phyloP scores from a whole-genome alignment of 2,329 filamentous ascomycete species.

The Aspergillus sp. region DNA sequence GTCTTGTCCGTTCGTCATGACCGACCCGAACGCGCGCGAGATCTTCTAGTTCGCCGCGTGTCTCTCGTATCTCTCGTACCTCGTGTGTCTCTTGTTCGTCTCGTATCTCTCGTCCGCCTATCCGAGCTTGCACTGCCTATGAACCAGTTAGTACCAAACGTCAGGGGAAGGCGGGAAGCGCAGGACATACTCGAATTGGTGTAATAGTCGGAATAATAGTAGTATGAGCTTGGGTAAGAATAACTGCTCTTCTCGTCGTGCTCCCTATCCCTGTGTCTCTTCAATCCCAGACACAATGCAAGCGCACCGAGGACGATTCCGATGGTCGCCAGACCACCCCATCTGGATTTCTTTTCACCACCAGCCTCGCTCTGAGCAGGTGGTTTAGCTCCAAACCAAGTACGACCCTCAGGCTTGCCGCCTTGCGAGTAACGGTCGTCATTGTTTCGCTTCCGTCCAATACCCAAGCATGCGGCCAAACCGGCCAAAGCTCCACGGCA shows the following conservation, averaged over 20 bases:
- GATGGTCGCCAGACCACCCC: conserved; percentile 35
- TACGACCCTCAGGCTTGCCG: conserved; percentile 23
- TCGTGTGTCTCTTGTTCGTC: conserved; percentile 5
- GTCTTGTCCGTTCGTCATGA: conserved; percentile 11
- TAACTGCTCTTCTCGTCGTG: conserved; percentile 32
- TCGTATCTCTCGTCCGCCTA: conserved; percentile 22
- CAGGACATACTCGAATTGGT: conserved; percentile 36
- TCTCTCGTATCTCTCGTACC: conserved; percentile 19
- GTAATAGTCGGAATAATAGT: conserved; percentile 35
- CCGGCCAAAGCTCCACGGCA: conserved; percentile 35
- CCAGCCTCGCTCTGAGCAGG: conserved; percentile 22
- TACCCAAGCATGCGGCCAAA: conserved; percentile 31
- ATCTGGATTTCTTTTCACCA: conserved; percentile 32
- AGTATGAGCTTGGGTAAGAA: conserved; percentile 35
- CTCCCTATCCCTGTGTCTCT: conserved; percentile 32
- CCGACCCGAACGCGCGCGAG: conserved; percentile 24
- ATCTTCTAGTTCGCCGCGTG: conserved; percentile 23
- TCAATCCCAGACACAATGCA: conserved; percentile 41
- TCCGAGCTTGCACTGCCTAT: conserved; percentile 41
- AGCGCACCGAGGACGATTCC: conserved; percentile 39
- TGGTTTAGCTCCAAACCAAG: conserved; percentile 38
- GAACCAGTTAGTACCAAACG: conserved; percentile 5
- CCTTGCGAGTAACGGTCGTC: conserved; percentile 33
- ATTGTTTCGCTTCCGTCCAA: conserved; percentile 28
- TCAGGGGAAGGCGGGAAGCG: neutral